phyloP scores from a whole-genome alignment of 1,284 basidiomycete species.

The Polyporus tsugae region DNA sequence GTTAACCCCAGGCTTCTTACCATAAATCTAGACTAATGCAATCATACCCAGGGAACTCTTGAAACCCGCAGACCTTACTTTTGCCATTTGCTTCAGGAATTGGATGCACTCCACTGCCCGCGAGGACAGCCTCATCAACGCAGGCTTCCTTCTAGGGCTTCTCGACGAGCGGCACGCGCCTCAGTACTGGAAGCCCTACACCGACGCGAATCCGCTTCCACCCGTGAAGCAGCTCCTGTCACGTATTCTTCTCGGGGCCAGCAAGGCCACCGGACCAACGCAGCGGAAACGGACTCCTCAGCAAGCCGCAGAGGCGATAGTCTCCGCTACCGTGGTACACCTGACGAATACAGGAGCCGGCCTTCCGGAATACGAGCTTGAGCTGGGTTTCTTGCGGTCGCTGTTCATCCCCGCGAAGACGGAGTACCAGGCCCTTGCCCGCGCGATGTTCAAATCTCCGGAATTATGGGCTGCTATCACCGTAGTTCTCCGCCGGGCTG shows the following conservation, averaged over 20 bases:
- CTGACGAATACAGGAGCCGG: not conserved
- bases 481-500: slow-evolving; percentile 11
- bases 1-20: not conserved
- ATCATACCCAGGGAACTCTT: slow-evolving; percentile 10
- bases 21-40: not conserved
- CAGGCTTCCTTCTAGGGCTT: slow-evolving; percentile 4
- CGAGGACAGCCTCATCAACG: slow-evolving; percentile 8
- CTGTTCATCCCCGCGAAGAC: slow-evolving; percentile 1
- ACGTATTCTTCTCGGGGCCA: slow-evolving; percentile 17
- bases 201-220: slow-evolving; percentile 8
- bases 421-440: slow-evolving; percentile 10
- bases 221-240: slow-evolving; percentile 4
- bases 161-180: not conserved
- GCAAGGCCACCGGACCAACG: slow-evolving; percentile 1
- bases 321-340: slow-evolving; percentile 11
- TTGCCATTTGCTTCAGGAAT: slow-evolving; percentile 24
- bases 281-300: slow-evolving; percentile 18
- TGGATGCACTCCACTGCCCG: slow-evolving; percentile 22
- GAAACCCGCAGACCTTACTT: slow-evolving; percentile 25
- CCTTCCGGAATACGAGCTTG: slow-evolving; percentile 9
- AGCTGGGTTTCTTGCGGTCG: slow-evolving; percentile 8
- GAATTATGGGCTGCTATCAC: slow-evolving; percentile 7
- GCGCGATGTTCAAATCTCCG: slow-evolving; percentile 15
- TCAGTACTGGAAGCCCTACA: not conserved
- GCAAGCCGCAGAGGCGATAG: slow-evolving; percentile 15